A percentile compares a stretch with the other conserved stretches of the same genome.
These are phyloP conservation scores for Cladosporium velox DNA, from an alignment of 2,329 filamentous ascomycete genomes.

Conservation along the genomic window DNA sequence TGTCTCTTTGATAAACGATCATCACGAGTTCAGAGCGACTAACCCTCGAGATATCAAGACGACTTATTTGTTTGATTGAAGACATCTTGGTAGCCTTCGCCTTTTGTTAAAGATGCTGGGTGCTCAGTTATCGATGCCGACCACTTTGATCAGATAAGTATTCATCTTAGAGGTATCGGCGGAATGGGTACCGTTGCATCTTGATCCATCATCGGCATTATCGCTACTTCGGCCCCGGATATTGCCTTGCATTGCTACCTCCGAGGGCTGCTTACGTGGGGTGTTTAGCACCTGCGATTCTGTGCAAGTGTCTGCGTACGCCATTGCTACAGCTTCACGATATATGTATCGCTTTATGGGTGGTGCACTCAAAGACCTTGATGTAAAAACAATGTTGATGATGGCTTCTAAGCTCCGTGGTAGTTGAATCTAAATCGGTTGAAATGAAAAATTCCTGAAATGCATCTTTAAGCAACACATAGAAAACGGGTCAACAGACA, in stretches of 20 bases:
- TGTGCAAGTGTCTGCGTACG: background rate
- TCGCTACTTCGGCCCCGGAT: background rate
- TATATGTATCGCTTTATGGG: too few species aligned
- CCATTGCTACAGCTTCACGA: too few species aligned
- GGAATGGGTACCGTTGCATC: background rate
- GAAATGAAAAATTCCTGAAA: background rate
- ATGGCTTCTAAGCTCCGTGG: too few species aligned
- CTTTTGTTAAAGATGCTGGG: background rate
- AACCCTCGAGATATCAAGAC: slow-evolving; percentile 4
- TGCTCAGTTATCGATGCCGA: background rate
- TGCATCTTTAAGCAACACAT: background rate
- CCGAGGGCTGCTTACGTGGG: background rate
- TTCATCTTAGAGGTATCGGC: background rate
- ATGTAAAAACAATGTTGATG: too few species aligned
- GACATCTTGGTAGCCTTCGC: background rate
- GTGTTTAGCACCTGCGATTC: background rate
- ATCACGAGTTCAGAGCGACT: background rate
- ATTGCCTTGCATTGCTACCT: background rate
- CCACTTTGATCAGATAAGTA: background rate
- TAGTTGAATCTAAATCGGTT: too few species aligned
- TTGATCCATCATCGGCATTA: background rate
- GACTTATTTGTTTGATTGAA: slow-evolving; percentile 7
- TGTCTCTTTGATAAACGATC: background rate
- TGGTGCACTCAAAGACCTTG: too few species aligned
- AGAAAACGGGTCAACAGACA: background rate